Evolutionary conservation across 306 rosid genomes (phyloP), one percentile per base, ranked within the genome.

Genomic region (Aeschynomene evenia): DNA sequence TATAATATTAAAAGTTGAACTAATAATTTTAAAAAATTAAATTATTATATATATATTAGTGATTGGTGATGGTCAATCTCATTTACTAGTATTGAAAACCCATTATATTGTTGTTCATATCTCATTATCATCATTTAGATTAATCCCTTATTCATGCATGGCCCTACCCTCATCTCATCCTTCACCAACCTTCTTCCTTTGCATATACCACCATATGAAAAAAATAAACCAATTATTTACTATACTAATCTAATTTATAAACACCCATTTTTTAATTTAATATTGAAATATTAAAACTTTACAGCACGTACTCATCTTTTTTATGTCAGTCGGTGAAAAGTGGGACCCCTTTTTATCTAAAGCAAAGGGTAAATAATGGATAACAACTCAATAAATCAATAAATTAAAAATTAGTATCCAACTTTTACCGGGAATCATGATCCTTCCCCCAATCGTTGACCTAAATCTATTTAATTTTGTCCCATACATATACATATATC

Each of bases 301-400:
- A 20, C 57, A 76, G 26, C 71, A 61, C 12, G 26, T 18, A 19
- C 59, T 20, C 54, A 10, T 53, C 42, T 65, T 78, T 74, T 79
- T 26, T 21, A 43, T 64, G 58, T 42, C 54, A 20, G 84, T 71
- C 66, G 82, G 71, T 76, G 79, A 83, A 79, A 79, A 75, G 71
- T 45, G 70, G 83, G 82, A 2, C 51, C 85, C 43, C 33, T 40
- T 23, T 67, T n/a, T n/a, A n/a, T n/a, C 1, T 0, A 14, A 65
- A 76, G 60, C 42, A 21, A 52, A 51, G 60, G 18, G 46, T 39
- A 72, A 67, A 60, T 56, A 67, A 60, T 56, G 57, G 14, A 16
- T n/a, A 50, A 50, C 34, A 62, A 45, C 51, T 58, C 65, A 55
- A 26, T 20, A 39, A 6, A 50, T 22, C 34, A 22, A n/a, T n/a